These are phyloP conservation scores for Phytophthora hibernalis DNA, from an alignment of 352 stramenopile species.

Conservation along the genomic window DNA sequence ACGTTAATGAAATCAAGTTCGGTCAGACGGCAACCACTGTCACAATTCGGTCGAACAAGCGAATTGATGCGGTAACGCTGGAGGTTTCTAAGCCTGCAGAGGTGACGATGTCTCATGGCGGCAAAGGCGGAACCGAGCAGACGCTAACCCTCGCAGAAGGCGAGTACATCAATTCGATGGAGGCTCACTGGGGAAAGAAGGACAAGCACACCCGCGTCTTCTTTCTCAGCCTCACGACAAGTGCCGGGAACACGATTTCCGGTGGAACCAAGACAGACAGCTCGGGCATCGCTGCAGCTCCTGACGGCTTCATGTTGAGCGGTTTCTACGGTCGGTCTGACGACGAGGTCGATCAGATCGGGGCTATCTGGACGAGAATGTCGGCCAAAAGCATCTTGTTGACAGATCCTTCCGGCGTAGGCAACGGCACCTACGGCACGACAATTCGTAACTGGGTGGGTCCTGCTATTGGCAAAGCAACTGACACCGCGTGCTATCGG, in stretches of 20 bases:
- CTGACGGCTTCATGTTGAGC: slow-evolving; percentile 29
- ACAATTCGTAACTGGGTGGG: slow-evolving; percentile 42
- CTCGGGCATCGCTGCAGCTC: slow-evolving; percentile 7
- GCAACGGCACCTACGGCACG: slow-evolving; percentile 27
- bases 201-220: slow-evolving; percentile 47
- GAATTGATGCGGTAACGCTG: slow-evolving; percentile 57
- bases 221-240: slow-evolving; percentile 55
- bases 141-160: slow-evolving; percentile 44
- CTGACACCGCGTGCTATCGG: slow-evolving; percentile 18
- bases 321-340: slow-evolving; percentile 30
- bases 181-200: slow-evolving; percentile 57
- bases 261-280: slow-evolving; percentile 37
- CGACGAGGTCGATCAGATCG: slow-evolving; percentile 35
- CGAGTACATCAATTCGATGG: slow-evolving; percentile 37
- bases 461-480: slow-evolving; percentile 19
- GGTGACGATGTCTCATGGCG: slow-evolving; percentile 44
- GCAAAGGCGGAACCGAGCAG: slow-evolving; percentile 38
- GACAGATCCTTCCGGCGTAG: slow-evolving; percentile 26
- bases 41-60: slow-evolving; percentile 28
- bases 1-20: slow-evolving; percentile 33
- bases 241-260: slow-evolving; percentile 33
- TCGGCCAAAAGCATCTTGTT: slow-evolving; percentile 25
- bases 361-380: slow-evolving; percentile 35
- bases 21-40: slow-evolving; percentile 19
- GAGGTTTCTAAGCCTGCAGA: slow-evolving; percentile 22